phyloP scores from a whole-genome alignment of 139 green algal genomes.

The Nannochloris sp. region DNA sequence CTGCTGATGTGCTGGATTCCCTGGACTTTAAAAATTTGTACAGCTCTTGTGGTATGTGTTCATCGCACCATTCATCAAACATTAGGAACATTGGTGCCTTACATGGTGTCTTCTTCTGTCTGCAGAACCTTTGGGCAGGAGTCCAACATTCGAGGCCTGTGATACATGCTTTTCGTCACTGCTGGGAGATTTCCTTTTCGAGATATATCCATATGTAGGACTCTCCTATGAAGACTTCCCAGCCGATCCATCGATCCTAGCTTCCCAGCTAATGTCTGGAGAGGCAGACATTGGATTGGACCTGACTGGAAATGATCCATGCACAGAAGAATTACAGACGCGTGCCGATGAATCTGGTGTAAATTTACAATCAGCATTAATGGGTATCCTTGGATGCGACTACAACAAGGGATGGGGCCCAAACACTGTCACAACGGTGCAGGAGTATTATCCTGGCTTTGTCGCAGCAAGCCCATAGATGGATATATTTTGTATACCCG shows the following conservation, averaged over 20 bases:
- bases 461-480: no score
- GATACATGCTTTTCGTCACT: constrained; percentile 7
- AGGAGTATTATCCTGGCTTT: no score
- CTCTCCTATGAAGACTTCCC: constrained; percentile 2
- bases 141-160: not conserved
- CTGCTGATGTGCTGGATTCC: not conserved
- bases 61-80: no score
- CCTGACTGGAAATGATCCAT: no score
- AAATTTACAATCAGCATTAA: no score
- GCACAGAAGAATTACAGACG: no score
- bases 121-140: not conserved
- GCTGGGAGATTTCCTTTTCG: not conserved
- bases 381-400: no score
- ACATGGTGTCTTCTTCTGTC: not conserved
- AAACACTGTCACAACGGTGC: no score
- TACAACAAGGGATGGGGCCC: no score
- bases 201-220: constrained; percentile 1
- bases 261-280: not conserved
- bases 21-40: not conserved
- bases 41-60: not conserved
- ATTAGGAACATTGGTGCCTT: no score
- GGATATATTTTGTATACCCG: no score
- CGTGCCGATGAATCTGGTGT: no score
- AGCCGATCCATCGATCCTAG: not conserved
- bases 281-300: not conserved